These are phyloP conservation scores for Penicillium sclerotigenum DNA, from an alignment of 2,329 filamentous ascomycete species.

Conservation along the genomic window DNA sequence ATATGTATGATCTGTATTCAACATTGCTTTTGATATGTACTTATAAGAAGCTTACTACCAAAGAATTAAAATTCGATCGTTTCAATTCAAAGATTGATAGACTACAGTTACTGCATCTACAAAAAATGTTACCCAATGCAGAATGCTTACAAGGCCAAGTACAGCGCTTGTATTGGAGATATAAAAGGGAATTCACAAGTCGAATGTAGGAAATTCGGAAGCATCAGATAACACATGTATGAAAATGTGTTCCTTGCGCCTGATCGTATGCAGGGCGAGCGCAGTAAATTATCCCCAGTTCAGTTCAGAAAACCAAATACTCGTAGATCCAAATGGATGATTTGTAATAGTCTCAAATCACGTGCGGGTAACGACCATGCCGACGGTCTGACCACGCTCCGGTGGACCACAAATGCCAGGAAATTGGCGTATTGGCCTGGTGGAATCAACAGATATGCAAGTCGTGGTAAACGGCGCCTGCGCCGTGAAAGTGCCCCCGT, in stretches of 20 bases:
- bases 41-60: background rate
- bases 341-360: background rate
- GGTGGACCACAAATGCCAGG: background rate
- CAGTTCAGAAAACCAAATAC: background rate
- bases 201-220: background rate
- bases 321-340: background rate
- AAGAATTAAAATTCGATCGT: background rate
- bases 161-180: background rate
- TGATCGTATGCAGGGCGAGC: background rate
- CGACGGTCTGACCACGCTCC: background rate
- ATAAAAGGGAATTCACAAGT: background rate
- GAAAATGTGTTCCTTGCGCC: constrained; percentile 1
- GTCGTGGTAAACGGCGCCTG: constrained; percentile 17
- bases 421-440: background rate
- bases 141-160: background rate
- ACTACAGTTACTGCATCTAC: background rate
- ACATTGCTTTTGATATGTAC: background rate
- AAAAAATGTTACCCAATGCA: background rate
- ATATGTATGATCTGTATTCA: constrained; percentile 5
- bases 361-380: background rate
- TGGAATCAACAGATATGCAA: background rate
- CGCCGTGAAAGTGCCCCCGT: constrained; percentile 11
- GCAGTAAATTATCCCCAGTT: background rate
- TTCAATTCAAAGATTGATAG: background rate
- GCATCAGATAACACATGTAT: background rate